phyloP scores from a whole-genome alignment of 2,329 filamentous ascomycete genomes.

The Aspergillus aculeatinus region DNA sequence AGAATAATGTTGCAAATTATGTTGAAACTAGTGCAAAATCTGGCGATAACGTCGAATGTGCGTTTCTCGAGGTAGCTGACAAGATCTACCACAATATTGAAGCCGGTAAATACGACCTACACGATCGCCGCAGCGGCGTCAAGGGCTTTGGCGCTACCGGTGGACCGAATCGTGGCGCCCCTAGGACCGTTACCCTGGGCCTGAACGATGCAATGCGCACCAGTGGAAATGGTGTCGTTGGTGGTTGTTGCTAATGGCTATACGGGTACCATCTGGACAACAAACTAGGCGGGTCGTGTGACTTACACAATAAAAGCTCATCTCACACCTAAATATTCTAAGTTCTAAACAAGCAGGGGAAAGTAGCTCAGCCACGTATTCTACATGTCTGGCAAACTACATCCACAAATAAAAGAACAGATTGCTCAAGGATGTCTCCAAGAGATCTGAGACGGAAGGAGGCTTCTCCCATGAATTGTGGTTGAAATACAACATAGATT shows the following conservation, averaged over 20 bases:
- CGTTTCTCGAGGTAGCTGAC: constrained; percentile 90
- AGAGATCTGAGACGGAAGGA: background rate
- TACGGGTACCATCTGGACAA: background rate
- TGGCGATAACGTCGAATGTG: constrained; percentile 88
- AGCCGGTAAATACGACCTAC: constrained; percentile 89
- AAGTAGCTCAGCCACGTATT: background rate
- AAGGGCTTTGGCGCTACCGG: constrained; percentile 59
- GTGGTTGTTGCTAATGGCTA: constrained; percentile 36
- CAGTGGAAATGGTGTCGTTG: constrained; percentile 36
- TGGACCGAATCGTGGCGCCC: constrained; percentile 34
- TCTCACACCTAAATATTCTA: background rate
- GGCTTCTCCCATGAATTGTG: background rate
- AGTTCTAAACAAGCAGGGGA: background rate
- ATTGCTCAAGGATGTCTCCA: constrained; percentile 5
- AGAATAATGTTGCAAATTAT: constrained; percentile 86
- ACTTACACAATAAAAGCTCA: background rate
- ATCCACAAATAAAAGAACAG: background rate
- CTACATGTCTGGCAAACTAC: background rate
- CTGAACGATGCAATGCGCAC: constrained; percentile 50
- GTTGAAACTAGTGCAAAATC: constrained; percentile 96
- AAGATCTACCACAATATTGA: constrained; percentile 97
- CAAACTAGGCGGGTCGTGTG: background rate
- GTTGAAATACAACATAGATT: background rate
- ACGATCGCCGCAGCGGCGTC: constrained; percentile 87
- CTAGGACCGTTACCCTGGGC: constrained; percentile 46